A percentile compares a stretch with the other conserved stretches of the same genome.
phyloP scores from a whole-genome alignment of 495 filamentous ascomycete species.

The Terfezia claveryi region DNA sequence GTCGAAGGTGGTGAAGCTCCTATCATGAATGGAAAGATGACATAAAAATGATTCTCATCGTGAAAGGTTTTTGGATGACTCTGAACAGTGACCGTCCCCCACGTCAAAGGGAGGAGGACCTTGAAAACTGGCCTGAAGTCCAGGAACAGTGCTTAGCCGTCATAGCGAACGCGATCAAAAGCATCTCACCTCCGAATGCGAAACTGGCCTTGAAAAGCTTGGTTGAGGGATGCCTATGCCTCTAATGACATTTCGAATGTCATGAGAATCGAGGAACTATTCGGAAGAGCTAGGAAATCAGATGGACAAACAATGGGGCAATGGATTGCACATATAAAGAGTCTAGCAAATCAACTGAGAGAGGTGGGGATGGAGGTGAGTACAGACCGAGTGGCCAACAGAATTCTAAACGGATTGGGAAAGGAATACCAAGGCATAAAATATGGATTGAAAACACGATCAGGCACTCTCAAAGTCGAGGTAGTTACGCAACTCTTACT shows the following conservation, averaged over 20 bases:
- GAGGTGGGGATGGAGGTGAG: neutral
- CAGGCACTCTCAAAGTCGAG: neutral
- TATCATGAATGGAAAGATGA: neutral
- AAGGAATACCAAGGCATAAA: neutral
- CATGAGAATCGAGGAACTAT: neutral
- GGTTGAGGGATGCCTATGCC: neutral
- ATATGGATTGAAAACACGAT: neutral
- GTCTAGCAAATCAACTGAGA: neutral
- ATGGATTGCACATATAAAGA: neutral
- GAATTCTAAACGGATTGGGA: neutral
- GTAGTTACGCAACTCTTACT: neutral
- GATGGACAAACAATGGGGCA: neutral
- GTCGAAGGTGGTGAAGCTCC: too few species aligned
- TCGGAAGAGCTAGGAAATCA: neutral
- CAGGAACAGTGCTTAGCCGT: neutral
- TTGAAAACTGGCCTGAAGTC: neutral
- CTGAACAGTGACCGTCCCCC: neutral
- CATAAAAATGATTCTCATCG: neutral
- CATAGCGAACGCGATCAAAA: neutral
- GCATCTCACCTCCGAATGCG: neutral
- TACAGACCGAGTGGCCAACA: neutral
- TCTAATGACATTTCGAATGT: neutral
- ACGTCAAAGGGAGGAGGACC: neutral
- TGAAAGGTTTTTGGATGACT: neutral
- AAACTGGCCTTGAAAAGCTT: neutral